Evolutionary conservation across 2,329 filamentous ascomycete species (phyloP).

Genomic region (Pseudogymnoascus sp.): DNA sequence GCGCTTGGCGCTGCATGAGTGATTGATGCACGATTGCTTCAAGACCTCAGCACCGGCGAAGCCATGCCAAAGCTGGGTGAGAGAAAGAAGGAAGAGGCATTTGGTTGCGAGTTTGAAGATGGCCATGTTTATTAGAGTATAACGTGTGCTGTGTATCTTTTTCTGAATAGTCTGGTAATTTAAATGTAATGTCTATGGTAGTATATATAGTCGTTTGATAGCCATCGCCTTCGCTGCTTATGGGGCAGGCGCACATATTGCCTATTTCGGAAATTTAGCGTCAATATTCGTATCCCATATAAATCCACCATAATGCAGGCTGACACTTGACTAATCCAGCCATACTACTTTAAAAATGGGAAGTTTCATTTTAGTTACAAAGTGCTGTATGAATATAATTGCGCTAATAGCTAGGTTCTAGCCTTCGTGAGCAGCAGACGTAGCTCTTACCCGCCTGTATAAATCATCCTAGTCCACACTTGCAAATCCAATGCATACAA

Average conservation of each 20-base stretch:
- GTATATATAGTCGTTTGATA: neutral
- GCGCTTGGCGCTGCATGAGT: neutral
- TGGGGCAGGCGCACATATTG: neutral
- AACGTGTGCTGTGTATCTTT: neutral
- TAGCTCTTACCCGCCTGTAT: neutral
- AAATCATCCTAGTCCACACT: neutral
- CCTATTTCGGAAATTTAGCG: neutral
- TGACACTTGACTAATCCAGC: neutral
- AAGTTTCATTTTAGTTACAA: neutral
- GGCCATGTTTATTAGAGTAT: neutral
- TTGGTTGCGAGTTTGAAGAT: neutral
- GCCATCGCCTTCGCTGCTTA: neutral
- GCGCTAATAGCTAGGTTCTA: neutral
- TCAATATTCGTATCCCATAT: neutral
- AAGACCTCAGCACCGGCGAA: neutral
- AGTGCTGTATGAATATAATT: neutral
- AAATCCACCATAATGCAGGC: neutral
- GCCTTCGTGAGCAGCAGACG: neutral
- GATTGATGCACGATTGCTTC: conserved; percentile 1
- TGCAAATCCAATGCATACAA: neutral
- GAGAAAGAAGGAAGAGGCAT: neutral
- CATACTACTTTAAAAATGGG: neutral
- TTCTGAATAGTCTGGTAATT: neutral
- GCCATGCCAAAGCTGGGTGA: neutral
- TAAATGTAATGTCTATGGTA: neutral